Evolutionary conservation across 495 filamentous ascomycete species (phyloP), one percentile per base, ranked within the genome.

Genomic region (Pyrenula aspistea): DNA sequence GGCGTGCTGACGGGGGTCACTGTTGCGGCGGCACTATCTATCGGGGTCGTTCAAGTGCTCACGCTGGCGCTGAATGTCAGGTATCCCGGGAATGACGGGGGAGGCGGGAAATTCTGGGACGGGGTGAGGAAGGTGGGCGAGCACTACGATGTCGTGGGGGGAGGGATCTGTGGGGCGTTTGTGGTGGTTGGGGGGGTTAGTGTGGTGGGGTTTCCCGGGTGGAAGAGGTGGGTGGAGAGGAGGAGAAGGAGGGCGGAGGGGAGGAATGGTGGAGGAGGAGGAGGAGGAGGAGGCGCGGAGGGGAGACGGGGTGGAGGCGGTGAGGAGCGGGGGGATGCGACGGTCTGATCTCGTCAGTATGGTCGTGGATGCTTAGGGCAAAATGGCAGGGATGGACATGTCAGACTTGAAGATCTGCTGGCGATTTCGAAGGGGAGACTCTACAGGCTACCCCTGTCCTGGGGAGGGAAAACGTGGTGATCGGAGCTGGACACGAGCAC

Each of bases 1-100:
- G 92, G 95, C 63, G 87, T 95, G 1, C 73, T 97, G 19, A 96
- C 89, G 0, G 78, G 78, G 1, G 77, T 96, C 56, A 96, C 92
- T 1, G 86, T 96, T n/a, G 68, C 89, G 11, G 91, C 96, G 12
- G 88, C 92, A 21, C 76, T 87, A 8, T 79, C 88, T 22, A 94
- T 97, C 63, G 91, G 92, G 42, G 71, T 86, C 8, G 85, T 96
- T 51, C 92, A 97, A 68, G 64, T 96, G 0, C 71, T 96, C 24
- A 88, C 79, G 24, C 72, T 97, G 24, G 78, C 90, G 1, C 65
- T 87, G 25, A 84, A 88, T 65, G 83, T 92, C 12, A 83, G 86
- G 0, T 73, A 84, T 55, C 87, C 88, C 1, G 4, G 15, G 4
- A 15, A 15, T 4, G 31, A 42, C 15, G 31, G 15, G 31, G 31